phyloP scores from a whole-genome alignment of 1,284 basidiomycete genomes.

The Leccinum pachyderme region DNA sequence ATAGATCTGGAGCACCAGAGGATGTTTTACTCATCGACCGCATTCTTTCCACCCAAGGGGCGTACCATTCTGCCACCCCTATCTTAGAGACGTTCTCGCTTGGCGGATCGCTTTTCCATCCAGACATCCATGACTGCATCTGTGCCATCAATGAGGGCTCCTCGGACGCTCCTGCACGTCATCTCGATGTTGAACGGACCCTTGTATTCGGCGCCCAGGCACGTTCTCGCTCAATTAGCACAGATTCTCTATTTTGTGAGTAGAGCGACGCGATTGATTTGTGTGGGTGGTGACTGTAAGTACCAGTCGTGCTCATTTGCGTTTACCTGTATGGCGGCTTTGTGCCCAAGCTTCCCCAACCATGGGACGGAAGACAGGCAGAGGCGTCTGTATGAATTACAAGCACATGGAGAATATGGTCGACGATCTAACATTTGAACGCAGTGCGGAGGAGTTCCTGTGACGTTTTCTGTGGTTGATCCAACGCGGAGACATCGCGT shows the following conservation, averaged over 20 bases:
- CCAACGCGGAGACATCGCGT: background rate
- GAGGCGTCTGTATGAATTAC: background rate
- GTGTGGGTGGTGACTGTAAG: slow-evolving; percentile 8
- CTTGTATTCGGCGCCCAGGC: background rate
- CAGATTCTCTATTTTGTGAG: slow-evolving; percentile 2
- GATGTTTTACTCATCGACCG: slow-evolving; percentile 16
- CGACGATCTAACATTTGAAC: slow-evolving; percentile 11
- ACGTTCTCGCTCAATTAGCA: slow-evolving; percentile 4
- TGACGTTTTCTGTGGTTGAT: background rate
- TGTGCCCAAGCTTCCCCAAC: background rate
- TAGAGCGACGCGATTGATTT: slow-evolving; percentile 2
- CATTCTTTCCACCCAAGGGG: slow-evolving; percentile 10
- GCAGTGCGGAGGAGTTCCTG: slow-evolving; percentile 6
- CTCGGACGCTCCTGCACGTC: background rate
- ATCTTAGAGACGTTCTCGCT: slow-evolving; percentile 6
- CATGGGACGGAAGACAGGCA: background rate
- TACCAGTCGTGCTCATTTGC: slow-evolving; percentile 13
- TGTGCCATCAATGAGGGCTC: background rate
- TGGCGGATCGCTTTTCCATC: background rate
- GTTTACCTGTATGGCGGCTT: slow-evolving; percentile 9
- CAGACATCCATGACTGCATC: background rate
- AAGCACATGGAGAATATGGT: background rate
- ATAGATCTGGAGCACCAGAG: background rate
- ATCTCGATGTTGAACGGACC: background rate
- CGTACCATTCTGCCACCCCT: slow-evolving; percentile 10